Evolutionary conservation across 495 filamentous ascomycete genomes (phyloP).

Genomic region (Cercophora newfieldiana): DNA sequence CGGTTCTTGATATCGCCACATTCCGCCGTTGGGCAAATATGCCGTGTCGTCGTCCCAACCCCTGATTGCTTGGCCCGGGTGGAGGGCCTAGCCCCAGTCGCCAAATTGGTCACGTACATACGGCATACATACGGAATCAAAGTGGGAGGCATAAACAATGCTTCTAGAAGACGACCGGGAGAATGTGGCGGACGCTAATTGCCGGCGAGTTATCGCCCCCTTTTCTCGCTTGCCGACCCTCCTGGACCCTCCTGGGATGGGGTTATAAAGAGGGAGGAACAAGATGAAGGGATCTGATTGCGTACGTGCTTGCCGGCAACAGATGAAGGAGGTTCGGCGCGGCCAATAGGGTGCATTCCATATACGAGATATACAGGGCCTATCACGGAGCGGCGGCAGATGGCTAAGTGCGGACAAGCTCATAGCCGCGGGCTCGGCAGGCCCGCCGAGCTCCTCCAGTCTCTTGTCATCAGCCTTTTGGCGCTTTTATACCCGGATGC

Average conservation of each 20-base stretch:
- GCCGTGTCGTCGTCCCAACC: too few species aligned
- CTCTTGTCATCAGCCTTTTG: too few species aligned
- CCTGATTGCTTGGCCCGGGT: too few species aligned
- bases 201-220: background rate
- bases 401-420: background rate
- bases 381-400: slow-evolving; percentile 1
- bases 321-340: background rate
- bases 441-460: slow-evolving; percentile 2
- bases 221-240: background rate
- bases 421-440: slow-evolving; percentile 1
- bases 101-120: too few species aligned
- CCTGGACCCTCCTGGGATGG: background rate
- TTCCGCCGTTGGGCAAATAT: too few species aligned
- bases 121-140: too few species aligned
- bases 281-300: background rate
- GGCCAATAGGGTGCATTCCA: slow-evolving; percentile 1
- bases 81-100: too few species aligned
- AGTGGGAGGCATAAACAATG: too few species aligned
- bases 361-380: background rate
- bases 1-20: too few species aligned
- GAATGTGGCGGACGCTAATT: background rate
- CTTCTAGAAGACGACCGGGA: background rate
- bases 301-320: background rate
- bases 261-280: background rate
- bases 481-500: background rate